Evolutionary conservation across 257 asterid species (phyloP).

Genomic region (Solanum etuberosum): DNA sequence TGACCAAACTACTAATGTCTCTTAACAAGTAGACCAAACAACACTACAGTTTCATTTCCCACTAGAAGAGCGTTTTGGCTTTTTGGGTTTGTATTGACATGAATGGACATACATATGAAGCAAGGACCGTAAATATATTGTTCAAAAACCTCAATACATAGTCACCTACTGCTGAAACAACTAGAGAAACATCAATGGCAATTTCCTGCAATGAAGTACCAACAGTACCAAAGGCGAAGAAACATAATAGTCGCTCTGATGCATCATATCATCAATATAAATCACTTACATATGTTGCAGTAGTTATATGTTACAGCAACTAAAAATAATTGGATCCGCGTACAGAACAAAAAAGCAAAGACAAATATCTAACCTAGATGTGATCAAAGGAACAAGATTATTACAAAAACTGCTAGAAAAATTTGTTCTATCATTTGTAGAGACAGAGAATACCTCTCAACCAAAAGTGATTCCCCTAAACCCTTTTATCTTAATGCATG

Average conservation of each 20-base stretch:
- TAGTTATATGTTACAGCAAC: background rate
- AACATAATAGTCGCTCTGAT: background rate
- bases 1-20: background rate
- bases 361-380: background rate
- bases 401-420: background rate
- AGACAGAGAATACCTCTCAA: conserved; percentile 1
- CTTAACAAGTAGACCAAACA: background rate
- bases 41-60: no score
- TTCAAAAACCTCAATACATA: background rate
- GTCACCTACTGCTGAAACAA: background rate
- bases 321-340: background rate
- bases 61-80: background rate
- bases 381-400: background rate
- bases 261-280: background rate
- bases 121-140: background rate
- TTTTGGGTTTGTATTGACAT: background rate
- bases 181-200: background rate
- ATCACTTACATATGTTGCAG: background rate
- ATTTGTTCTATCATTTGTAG: background rate
- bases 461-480: background rate
- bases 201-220: background rate
- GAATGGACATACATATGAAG: background rate
- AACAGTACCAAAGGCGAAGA: background rate
- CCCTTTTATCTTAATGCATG: conserved; percentile 4
- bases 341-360: background rate